Conservation (phyloP, 345 rosid genomes). For the Heritiera littoralis region DNA sequence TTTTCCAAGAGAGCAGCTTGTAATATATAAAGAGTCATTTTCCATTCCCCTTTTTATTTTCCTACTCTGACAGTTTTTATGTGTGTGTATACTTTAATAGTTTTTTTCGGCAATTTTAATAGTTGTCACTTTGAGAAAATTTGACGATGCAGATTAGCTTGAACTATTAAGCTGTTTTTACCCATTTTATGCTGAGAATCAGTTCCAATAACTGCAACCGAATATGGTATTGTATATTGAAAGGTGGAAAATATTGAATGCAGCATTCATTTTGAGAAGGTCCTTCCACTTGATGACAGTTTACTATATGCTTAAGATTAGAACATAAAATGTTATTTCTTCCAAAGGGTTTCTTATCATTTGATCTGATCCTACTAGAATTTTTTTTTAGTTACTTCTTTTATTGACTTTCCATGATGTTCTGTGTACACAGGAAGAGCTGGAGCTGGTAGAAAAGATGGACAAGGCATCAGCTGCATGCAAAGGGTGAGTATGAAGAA, state of each 20-base stretch:
- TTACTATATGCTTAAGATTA: neutral
- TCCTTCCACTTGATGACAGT: neutral
- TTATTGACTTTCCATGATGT: neutral
- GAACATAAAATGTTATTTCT: neutral
- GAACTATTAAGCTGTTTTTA: neutral
- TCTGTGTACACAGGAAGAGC: constrained; percentile 59
- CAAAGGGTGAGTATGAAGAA: constrained; percentile 54
- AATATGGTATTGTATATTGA: neutral
- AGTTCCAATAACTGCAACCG: neutral
- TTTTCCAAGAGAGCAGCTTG: neutral
- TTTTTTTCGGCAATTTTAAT: neutral
- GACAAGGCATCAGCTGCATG: constrained; percentile 71
- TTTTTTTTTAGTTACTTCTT: neutral
- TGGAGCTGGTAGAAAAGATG: constrained; percentile 72
- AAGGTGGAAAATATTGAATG: neutral
- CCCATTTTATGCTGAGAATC: neutral
- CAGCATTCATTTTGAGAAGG: neutral
- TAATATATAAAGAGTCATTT: neutral
- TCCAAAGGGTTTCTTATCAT: neutral
- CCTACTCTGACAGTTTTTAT: too few relatives aligned
- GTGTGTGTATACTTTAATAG: neutral
- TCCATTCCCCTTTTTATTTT: neutral
- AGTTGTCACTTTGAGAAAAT: neutral
- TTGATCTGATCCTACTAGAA: neutral
- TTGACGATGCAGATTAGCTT: neutral